A percentile compares a stretch with the other conserved stretches of the same genome.
Evolutionary conservation across 306 rosid genomes (phyloP).

Genomic region (Malus sylvestris): DNA sequence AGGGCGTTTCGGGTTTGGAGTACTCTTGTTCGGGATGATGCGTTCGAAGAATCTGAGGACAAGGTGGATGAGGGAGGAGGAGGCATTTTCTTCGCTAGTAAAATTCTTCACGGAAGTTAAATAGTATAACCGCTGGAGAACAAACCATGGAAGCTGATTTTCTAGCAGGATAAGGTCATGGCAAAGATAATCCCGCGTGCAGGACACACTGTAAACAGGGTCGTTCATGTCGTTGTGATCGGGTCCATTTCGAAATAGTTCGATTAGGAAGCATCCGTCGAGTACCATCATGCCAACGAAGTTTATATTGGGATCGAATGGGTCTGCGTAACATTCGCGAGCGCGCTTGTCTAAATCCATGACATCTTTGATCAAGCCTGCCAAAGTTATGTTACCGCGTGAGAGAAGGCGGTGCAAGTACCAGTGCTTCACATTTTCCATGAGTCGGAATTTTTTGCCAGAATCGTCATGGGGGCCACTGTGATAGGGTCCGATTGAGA

Average conservation of each 20-base stretch:
- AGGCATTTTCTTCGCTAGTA: not conserved
- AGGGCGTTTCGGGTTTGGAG: not conserved
- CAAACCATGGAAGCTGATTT: constrained; percentile 28
- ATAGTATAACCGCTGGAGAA: not conserved
- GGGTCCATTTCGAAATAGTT: constrained; percentile 6
- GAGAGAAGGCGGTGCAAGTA: not conserved
- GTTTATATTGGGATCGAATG: not conserved
- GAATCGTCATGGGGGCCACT: too few species aligned
- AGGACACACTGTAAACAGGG: constrained; percentile 6
- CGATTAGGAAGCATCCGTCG: constrained; percentile 27
- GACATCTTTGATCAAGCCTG: not conserved
- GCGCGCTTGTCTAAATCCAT: not conserved
- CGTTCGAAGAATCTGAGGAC: not conserved
- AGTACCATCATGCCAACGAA: constrained; percentile 15
- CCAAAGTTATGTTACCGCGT: not conserved
- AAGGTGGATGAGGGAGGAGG: not conserved
- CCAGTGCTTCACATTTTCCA: constrained; percentile 1
- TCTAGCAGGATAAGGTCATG: constrained; percentile 19
- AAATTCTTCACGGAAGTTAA: not conserved
- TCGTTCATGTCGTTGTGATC: not conserved
- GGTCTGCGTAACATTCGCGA: not conserved
- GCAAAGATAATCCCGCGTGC: not conserved
- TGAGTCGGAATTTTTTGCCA: not conserved
- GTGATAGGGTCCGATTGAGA: constrained; percentile 8
- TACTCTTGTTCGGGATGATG: not conserved